These are phyloP conservation scores for Scedosporium dehoogii DNA, from an alignment of 2,329 filamentous ascomycete species.

Conservation along the genomic window DNA sequence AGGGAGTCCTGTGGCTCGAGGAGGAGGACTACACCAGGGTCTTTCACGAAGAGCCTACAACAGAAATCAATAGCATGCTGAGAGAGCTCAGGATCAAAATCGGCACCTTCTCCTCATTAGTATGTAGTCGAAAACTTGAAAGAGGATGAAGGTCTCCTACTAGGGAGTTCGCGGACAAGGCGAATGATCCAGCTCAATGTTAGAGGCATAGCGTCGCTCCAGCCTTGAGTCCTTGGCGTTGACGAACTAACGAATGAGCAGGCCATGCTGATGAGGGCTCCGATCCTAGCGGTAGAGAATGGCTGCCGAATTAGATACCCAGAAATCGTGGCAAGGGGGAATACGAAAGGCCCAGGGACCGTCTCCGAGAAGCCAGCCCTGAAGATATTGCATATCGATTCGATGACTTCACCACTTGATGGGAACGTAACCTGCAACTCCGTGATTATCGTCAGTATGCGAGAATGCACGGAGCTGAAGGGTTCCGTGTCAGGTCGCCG, in stretches of 20 bases:
- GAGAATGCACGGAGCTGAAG: constrained; percentile 28
- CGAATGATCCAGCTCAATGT: constrained; percentile 53
- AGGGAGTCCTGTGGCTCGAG: constrained; percentile 46
- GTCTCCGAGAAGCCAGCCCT: constrained; percentile 67
- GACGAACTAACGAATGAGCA: constrained; percentile 59
- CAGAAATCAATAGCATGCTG: constrained; percentile 67
- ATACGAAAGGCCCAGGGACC: constrained; percentile 66
- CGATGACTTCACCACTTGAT: constrained; percentile 56
- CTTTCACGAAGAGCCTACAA: constrained; percentile 50
- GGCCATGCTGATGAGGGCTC: constrained; percentile 60
- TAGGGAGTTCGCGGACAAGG: constrained; percentile 52
- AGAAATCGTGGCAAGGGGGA: constrained; percentile 56
- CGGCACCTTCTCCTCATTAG: constrained; percentile 37
- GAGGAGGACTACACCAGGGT: constrained; percentile 50
- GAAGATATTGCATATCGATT: constrained; percentile 61
- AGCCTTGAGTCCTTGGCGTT: not conserved
- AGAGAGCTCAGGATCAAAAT: constrained; percentile 63
- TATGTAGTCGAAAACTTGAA: not conserved
- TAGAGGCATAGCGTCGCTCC: constrained; percentile 30
- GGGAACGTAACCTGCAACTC: constrained; percentile 43
- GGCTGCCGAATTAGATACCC: constrained; percentile 53
- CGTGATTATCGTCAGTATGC: constrained; percentile 36
- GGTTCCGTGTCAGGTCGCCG: constrained; percentile 9
- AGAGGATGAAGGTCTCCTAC: constrained; percentile 23
- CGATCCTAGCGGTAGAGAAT: constrained; percentile 54